Percentiles rank a stretch among this genome's conserved stretches.
Evolutionary conservation across 108 stramenopile species (phyloP).

Genomic region (Nitzschia sp.): DNA sequence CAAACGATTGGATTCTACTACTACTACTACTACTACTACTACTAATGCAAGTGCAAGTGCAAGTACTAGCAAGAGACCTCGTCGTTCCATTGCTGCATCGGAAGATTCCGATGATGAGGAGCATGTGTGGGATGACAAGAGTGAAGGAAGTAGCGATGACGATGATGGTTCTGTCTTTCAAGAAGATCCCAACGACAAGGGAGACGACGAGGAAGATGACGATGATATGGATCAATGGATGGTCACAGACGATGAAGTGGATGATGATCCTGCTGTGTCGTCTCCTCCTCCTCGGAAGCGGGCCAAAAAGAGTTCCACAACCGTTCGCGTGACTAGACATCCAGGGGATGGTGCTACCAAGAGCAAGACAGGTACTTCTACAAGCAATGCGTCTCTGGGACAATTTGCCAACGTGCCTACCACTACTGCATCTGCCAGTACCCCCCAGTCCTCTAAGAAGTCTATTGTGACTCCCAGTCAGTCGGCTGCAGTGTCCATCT

Average conservation of each 20-base stretch:
- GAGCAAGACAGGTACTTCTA: background rate
- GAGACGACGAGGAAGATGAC: conserved; percentile 56
- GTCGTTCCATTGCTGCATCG: background rate
- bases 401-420: conserved; percentile 26
- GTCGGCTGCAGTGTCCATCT: background rate
- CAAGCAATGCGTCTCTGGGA: background rate
- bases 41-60: background rate
- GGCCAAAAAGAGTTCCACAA: conserved; percentile 2
- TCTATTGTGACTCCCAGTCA: background rate
- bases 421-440: conserved; percentile 1
- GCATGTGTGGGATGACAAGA: conserved; percentile 15
- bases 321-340: conserved; percentile 9
- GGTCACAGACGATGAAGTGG: conserved; percentile 60
- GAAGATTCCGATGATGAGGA: too few relatives aligned
- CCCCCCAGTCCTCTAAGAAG: background rate
- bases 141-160: conserved; percentile 44
- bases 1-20: background rate
- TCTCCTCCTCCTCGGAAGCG: conserved; percentile 6
- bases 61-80: conserved; percentile 18
- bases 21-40: too few relatives aligned
- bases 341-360: conserved; percentile 4
- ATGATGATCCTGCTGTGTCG: conserved; percentile 4
- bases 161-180: conserved; percentile 63
- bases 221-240: conserved; percentile 56
- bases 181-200: conserved; percentile 46